These are phyloP conservation scores for Nicotiana sylvestris DNA, from an alignment of 257 asterid species.

Conservation along the genomic window DNA sequence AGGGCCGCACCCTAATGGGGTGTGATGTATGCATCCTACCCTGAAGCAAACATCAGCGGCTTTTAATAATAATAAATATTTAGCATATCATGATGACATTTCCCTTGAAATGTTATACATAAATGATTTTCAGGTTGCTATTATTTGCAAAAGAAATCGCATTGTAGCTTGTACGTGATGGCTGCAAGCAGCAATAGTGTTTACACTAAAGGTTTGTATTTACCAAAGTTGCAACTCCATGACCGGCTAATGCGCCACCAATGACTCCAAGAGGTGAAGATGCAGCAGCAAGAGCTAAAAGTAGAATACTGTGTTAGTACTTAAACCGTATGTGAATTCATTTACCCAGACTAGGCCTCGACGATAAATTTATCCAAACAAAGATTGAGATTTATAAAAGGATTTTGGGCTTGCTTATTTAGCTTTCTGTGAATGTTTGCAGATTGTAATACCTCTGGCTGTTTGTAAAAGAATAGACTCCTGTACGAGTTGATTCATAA, in stretches of 20 bases:
- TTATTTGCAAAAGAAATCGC: not conserved
- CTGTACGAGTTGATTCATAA: not conserved
- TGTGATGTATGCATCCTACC: too few relatives aligned
- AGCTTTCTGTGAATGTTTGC: not conserved
- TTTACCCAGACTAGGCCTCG: not conserved
- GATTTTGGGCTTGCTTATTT: not conserved
- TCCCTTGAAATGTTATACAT: not conserved
- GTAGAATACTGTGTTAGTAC: conserved; percentile 14
- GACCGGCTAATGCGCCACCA: conserved; percentile 98
- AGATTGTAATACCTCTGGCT: not conserved
- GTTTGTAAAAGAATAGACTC: not conserved
- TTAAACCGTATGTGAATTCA: not conserved
- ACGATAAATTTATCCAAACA: not conserved
- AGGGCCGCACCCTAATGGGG: too few relatives aligned
- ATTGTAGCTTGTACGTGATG: not conserved
- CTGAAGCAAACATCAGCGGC: too few relatives aligned
- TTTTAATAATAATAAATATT: not conserved
- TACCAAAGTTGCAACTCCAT: conserved; percentile 89
- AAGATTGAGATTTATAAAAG: not conserved
- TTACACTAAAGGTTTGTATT: not conserved
- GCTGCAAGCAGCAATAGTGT: not conserved
- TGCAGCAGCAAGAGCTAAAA: conserved; percentile 96
- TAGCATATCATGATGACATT: not conserved
- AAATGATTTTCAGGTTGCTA: not conserved
- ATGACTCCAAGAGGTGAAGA: conserved; percentile 97